Conservation (phyloP, 2,329 filamentous ascomycete species). For the Pyrenochaeta sp. region DNA sequence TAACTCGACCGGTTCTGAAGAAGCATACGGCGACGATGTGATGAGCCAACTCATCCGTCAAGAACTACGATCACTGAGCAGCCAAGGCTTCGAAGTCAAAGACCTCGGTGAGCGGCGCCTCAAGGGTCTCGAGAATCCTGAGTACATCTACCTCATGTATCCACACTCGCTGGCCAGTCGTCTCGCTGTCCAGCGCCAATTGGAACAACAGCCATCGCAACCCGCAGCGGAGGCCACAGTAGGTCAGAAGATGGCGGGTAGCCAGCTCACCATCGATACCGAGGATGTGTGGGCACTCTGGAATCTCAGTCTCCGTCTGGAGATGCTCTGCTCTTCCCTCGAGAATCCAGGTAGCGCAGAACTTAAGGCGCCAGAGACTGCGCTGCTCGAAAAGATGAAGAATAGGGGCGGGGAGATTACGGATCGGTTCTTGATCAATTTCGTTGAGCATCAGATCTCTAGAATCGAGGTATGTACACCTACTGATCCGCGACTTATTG, state of each 20-base stretch:
- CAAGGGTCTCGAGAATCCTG: constrained; percentile 96
- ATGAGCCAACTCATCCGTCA: constrained; percentile 81
- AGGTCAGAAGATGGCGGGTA: constrained; percentile 69
- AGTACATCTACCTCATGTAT: constrained; percentile 94
- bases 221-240: constrained; percentile 56
- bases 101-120: constrained; percentile 94
- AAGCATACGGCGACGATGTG: constrained; percentile 77
- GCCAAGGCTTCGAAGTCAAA: constrained; percentile 95
- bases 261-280: constrained; percentile 79
- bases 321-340: constrained; percentile 91
- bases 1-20: constrained; percentile 74
- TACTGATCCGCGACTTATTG: too few relatives aligned
- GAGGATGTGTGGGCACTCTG: constrained; percentile 89
- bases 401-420: constrained; percentile 82
- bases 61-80: constrained; percentile 85
- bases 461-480: constrained; percentile 82
- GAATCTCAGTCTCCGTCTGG: constrained; percentile 85
- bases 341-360: constrained; percentile 71
- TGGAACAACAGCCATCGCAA: constrained; percentile 51
- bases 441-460: constrained; percentile 94
- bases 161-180: constrained; percentile 86
- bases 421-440: constrained; percentile 85
- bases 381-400: constrained; percentile 78
- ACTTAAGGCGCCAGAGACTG: constrained; percentile 82
- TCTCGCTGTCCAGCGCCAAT: constrained; percentile 72